Percentiles rank a stretch among this genome's conserved stretches.
These are phyloP conservation scores for Colletotrichum coccodes DNA, from an alignment of 2,329 filamentous ascomycete genomes.

Conservation along the genomic window DNA sequence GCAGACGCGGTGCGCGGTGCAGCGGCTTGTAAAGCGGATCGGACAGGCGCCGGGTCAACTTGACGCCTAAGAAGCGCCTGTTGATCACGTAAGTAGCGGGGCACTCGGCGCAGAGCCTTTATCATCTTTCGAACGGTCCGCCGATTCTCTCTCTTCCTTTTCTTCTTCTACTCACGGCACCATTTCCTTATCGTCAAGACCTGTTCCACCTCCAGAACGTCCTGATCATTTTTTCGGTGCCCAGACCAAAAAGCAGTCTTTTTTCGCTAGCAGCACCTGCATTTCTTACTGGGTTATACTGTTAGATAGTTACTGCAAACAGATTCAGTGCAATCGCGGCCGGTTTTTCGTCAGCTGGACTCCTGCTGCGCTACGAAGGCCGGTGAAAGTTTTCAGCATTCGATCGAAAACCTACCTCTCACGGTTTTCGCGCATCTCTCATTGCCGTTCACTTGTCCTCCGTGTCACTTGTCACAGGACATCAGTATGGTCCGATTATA, in stretches of 20 bases:
- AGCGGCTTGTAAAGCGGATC: not conserved
- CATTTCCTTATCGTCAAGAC: conserved; percentile 96
- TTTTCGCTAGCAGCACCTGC: conserved; percentile 99
- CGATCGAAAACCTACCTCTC: not conserved
- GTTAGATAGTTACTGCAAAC: conserved; percentile 98
- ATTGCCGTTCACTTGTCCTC: not conserved
- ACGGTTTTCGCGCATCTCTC: not conserved
- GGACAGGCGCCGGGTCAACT: not conserved
- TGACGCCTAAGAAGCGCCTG: not conserved
- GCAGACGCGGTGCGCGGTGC: not conserved
- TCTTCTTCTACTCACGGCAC: conserved; percentile 68
- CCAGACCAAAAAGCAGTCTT: conserved; percentile 86
- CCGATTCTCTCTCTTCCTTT: conserved; percentile 38
- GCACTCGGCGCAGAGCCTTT: conserved; percentile 16
- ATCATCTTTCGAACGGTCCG: conserved; percentile 28
- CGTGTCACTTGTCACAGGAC: not conserved
- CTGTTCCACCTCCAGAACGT: conserved; percentile 75
- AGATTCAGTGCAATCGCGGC: conserved; percentile 50
- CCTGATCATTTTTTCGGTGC: conserved; percentile 93
- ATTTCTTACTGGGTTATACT: conserved; percentile 76
- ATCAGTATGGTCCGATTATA: not conserved
- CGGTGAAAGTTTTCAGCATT: not conserved
- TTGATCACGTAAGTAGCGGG: conserved; percentile 21
- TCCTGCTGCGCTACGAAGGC: not conserved
- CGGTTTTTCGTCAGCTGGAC: not conserved